Base-by-base conservation (phyloP, 306 rosid species). In the Pterocarpus macrocarpus region DNA sequence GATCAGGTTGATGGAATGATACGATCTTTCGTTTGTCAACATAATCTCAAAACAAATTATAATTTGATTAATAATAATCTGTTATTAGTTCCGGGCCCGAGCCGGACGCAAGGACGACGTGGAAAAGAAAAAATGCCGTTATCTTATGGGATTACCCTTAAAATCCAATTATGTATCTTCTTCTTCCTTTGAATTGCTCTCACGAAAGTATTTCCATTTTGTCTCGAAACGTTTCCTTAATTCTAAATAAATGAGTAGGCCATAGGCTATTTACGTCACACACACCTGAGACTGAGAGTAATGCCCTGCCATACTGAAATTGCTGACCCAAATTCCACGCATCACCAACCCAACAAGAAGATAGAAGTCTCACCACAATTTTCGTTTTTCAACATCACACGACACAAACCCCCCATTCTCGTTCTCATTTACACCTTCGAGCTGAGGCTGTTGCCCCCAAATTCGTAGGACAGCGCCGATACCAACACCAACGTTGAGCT, bases 381-480 rank as follows among this genome's bases (percentile, higher is more conserved):
- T 56, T 56, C 34, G 32, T 53, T 53, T 9, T 66, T 36, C 41
- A 22, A 11, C 17, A 34, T 62, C 36, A 32, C 79, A 39, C 8
- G 2, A 43, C 7, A 41, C 7, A 41, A 43, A 6, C 8, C 10
- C 11, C 28, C 1, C 47, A 43, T 43, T 6, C 10, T 43, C 10
- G 8, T 43, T 43, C 4, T 36, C 9, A 6, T 41, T 43, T 9
- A 1, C 47, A 38, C 41, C 81, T 53, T 3, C 13, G 2, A 15
- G 66, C 52, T n/a, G 56, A 69, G 49, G 45, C 71, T 71, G 67
- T 71, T 52, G 8, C 47, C 53, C 78, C 84, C 79, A 35, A 28
- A 11, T 53, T 73, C 56, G 16, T 73, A 81, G 84, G 84, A 81
- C 68, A 10, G 1, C 64, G 33, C 64, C 64, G 56, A 43, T 43